Evolutionary conservation across 371 early-diverging fungal genomes (phyloP), one percentile per base, ranked within the genome.

Genomic region (Neoconidiobolus thromboides): DNA sequence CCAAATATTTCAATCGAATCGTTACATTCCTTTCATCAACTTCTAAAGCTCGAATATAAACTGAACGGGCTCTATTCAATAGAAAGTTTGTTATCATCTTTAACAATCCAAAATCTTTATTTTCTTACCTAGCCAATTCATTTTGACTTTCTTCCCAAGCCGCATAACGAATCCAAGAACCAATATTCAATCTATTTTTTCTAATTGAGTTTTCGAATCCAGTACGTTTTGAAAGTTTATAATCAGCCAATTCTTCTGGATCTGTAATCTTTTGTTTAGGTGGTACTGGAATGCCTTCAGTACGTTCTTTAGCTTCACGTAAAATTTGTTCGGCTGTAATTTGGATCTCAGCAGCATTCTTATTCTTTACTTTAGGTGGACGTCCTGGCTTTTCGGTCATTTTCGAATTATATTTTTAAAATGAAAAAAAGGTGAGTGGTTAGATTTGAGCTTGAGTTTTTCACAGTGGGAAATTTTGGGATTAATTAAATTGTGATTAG

Each of bases 301-400:
- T 85, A 48, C 89, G 82, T 65, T 91, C 93, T 63, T 84, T 82
- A 14, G 94, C 91, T 73, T 97, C 98, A 39, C 93, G 83, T 15
- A 97, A 77, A 60, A 97, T 85, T 75, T 96, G 97, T 74, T 97
- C 98, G 7, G 98, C 98, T 37, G 96, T 95, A 71, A 97, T 96
- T 69, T 97, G 98, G n/a, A 95, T 78, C n/a, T 87, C 82, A 37
- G 96, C 95, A 2, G 96, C 83, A 69, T 83, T 88, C 78, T 97
- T 97, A 76, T 97, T 94, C 73, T 94, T 94, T 26, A 26, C 26
- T 26, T 26, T 26, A 26, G 26, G 26, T 26, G 26, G 26, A 26
- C 26, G 26, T 26, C 26, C 26, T 26, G 26, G 26, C 26, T 26
- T 26, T 26, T 26, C 26, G 26, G 26, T 26, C 26, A 26, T 26